Percentiles rank a stretch among this genome's conserved stretches.
Conservation (phyloP, 257 asterid species). For the Solanum piurae region DNA sequence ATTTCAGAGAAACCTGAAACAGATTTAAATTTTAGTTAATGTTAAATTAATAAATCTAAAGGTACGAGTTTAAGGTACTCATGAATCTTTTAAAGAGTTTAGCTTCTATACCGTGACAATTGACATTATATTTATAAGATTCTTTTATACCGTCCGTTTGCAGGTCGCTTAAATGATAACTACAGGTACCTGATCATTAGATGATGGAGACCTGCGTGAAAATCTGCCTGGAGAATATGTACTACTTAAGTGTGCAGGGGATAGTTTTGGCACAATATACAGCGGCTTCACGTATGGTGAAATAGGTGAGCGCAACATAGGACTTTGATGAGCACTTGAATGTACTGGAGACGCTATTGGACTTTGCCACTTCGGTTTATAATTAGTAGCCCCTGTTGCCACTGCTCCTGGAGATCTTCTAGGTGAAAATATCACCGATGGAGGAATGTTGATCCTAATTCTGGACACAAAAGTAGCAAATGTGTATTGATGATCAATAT, state of each 20-base stretch:
- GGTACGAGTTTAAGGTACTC: background rate
- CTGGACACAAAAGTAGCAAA: slow-evolving; percentile 10
- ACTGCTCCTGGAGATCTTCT: slow-evolving; percentile 27
- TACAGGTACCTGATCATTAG: slow-evolving; percentile 20
- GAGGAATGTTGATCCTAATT: slow-evolving; percentile 38
- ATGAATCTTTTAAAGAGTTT: background rate
- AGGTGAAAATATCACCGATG: slow-evolving; percentile 21
- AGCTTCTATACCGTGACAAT: too few species aligned
- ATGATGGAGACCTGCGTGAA: slow-evolving; percentile 11
- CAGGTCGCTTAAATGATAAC: background rate
- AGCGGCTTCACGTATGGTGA: slow-evolving; percentile 26
- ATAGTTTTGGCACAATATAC: background rate
- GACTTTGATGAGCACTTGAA: slow-evolving; percentile 17
- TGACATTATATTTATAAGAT: too few species aligned
- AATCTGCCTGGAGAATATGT: slow-evolving; percentile 15
- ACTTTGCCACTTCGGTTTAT: slow-evolving; percentile 12
- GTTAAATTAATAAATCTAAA: background rate
- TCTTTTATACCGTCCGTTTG: background rate
- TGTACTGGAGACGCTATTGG: slow-evolving; percentile 21
- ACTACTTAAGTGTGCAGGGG: slow-evolving; percentile 9
- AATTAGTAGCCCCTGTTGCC: background rate
- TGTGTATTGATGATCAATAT: background rate
- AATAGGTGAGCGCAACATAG: slow-evolving; percentile 27
- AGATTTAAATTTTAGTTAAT: background rate
- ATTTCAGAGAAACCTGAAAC: slow-evolving; percentile 1